phyloP scores from a whole-genome alignment of 2,329 filamentous ascomycete species.

The Colletotrichum endophyticum region DNA sequence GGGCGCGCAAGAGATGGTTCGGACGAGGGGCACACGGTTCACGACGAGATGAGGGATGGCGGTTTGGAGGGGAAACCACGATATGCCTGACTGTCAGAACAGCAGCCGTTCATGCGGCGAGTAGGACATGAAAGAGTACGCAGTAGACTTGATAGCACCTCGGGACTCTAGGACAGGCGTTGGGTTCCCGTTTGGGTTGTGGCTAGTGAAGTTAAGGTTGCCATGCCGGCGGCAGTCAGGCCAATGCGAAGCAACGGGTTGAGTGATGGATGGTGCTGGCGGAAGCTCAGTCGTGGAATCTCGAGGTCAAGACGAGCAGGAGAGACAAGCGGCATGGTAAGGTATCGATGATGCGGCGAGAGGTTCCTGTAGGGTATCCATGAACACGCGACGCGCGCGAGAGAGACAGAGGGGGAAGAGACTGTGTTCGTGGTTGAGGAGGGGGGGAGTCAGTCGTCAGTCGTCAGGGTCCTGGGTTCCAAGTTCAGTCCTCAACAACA shows the following conservation, averaged over 20 bases:
- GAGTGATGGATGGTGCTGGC: not conserved
- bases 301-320: not conserved
- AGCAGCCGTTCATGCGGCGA: not conserved
- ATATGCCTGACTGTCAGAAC: not conserved
- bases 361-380: not conserved
- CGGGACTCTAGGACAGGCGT: not conserved
- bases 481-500: not conserved
- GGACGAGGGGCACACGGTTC: not conserved
- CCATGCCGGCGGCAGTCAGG: not conserved
- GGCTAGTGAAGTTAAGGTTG: not conserved
- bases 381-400: not conserved
- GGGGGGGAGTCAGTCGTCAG: not conserved
- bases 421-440: not conserved
- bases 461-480: not conserved
- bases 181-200: conserved; percentile 9
- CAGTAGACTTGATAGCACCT: not conserved
- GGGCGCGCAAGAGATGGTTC: not conserved
- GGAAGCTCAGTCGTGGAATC: conserved; percentile 11
- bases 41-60: not conserved
- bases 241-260: not conserved
- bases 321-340: conserved; percentile 3
- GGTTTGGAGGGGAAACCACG: not conserved
- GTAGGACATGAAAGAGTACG: not conserved
- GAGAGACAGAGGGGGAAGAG: not conserved
- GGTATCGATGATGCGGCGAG: conserved; percentile 8